A percentile compares a stretch with the other conserved stretches of the same genome.
Conservation (phyloP, 495 filamentous ascomycete species). For the Penicillium tannophilum region DNA sequence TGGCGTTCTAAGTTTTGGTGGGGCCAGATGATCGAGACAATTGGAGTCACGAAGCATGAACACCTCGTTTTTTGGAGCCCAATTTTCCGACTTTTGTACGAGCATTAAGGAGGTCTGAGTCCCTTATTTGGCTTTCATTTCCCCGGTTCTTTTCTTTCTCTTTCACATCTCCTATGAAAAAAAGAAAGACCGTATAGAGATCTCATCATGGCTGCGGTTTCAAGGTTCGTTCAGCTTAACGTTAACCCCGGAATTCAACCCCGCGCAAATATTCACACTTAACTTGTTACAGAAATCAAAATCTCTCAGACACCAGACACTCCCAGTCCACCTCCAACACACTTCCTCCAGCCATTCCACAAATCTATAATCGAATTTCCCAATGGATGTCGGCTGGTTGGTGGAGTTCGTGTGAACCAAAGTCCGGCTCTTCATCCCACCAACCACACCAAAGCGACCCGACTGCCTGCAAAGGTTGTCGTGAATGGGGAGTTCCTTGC, state of each 20-base stretch:
- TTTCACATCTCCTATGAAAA: background rate
- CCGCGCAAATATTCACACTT: background rate
- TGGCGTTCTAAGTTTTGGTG: background rate
- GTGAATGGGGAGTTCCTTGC: conserved; percentile 32
- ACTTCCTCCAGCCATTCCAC: conserved; percentile 14
- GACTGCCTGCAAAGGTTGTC: conserved; percentile 36
- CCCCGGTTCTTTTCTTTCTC: background rate
- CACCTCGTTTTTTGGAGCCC: background rate
- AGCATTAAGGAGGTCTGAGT: background rate
- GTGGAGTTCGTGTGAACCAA: conserved; percentile 14
- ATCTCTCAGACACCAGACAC: background rate
- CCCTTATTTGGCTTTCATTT: background rate
- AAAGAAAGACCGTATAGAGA: background rate
- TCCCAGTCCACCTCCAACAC: background rate
- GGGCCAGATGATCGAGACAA: background rate
- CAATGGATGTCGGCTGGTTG: conserved; percentile 26
- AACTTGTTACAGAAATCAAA: background rate
- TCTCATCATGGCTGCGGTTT: background rate
- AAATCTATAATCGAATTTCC: conserved; percentile 14
- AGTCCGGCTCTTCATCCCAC: conserved; percentile 9
- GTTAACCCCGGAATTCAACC: background rate
- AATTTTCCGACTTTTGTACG: background rate
- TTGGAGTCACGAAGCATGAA: background rate
- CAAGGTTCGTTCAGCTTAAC: background rate
- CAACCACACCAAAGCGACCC: conserved; percentile 3